Evolutionary conservation across 306 rosid species (phyloP).

Genomic region (Cicer pinnatifidum): DNA sequence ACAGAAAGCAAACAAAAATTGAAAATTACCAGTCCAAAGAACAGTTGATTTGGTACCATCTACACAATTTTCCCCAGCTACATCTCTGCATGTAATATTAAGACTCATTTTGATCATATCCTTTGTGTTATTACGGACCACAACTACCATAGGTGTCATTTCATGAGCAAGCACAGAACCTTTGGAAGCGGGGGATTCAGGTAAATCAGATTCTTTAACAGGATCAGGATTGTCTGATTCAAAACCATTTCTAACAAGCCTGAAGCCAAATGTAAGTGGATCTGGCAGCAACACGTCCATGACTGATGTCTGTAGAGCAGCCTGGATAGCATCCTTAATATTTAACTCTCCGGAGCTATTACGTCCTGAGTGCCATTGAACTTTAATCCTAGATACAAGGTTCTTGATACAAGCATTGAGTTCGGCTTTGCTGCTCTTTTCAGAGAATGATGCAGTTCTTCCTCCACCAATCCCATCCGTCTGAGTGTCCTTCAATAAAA

Average conservation of each 20-base stretch:
- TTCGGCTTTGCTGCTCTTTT: slow-evolving; percentile 82
- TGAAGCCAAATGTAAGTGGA: slow-evolving; percentile 91
- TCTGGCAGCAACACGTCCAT: slow-evolving; percentile 96
- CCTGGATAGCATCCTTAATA: slow-evolving; percentile 89
- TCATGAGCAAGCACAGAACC: slow-evolving; percentile 78
- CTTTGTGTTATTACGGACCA: slow-evolving; percentile 89
- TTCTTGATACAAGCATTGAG: slow-evolving; percentile 88
- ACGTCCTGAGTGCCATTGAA: slow-evolving; percentile 89
- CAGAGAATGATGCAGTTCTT: slow-evolving; percentile 70
- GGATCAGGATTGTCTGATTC: slow-evolving; percentile 48
- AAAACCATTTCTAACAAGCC: slow-evolving; percentile 57
- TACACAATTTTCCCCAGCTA: slow-evolving; percentile 88
- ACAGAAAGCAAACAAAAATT: neutral
- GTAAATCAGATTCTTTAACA: slow-evolving; percentile 40
- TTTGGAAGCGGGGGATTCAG: slow-evolving; percentile 53
- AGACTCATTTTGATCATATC: slow-evolving; percentile 85
- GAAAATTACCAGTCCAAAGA: slow-evolving; percentile 78
- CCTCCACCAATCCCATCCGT: slow-evolving; percentile 53
- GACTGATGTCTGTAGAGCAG: slow-evolving; percentile 86
- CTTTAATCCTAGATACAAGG: slow-evolving; percentile 86
- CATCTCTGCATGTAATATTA: slow-evolving; percentile 84
- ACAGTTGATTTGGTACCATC: slow-evolving; percentile 87
- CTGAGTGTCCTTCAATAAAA: slow-evolving; percentile 69
- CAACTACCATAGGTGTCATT: slow-evolving; percentile 86
- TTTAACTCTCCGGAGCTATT: slow-evolving; percentile 87